Evolutionary conservation across 2,329 filamentous ascomycete species (phyloP), one percentile per base, ranked within the genome.

Genomic region (Ophiostoma pallidulum): DNA sequence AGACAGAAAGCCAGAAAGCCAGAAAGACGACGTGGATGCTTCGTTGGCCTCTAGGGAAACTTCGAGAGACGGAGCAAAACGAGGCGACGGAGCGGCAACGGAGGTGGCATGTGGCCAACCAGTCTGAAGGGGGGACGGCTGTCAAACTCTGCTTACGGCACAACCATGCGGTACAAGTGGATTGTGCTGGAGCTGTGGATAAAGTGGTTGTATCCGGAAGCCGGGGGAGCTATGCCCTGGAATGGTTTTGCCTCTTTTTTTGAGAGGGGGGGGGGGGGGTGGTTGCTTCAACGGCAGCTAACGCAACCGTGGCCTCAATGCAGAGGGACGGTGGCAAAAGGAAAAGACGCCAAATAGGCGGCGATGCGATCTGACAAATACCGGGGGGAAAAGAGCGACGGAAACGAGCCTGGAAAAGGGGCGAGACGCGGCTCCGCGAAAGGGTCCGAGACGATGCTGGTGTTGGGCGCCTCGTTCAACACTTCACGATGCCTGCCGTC

Each of bases 261-360:
- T n/a, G n/a, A n/a, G n/a, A n/a, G n/a, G n/a, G n/a, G n/a, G n/a
- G n/a, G n/a, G n/a, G n/a, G 41, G 32, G 19, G 24, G 20, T 37
- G 7, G 31, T 46, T 36, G 28, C 29, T 32, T 26, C 38, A 13
- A 14, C 18, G 10, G 24, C 24, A 38, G 28, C 43, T 47, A 39
- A 47, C 43, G 50, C 50, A 49, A 51, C 42, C 50, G 50, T 51
- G 50, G 46, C 46, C 47, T 49, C 42, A 43, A 26, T 32, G 36
- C 19, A 26, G 18, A 41, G n/a, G 32, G 20, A n/a, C 22, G 37
- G 49, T 51, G 50, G 50, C 50, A 44, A 51, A 49, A 38, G 8
- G 44, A 37, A 14, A 31, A 29, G 41, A n/a, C 47, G 47, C 41
- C 41, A 37, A 49, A 7, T n/a, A 43, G 41, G 41, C 41, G n/a